phyloP scores from a whole-genome alignment of 305 asterid genomes.

The Solanum hybrid region DNA sequence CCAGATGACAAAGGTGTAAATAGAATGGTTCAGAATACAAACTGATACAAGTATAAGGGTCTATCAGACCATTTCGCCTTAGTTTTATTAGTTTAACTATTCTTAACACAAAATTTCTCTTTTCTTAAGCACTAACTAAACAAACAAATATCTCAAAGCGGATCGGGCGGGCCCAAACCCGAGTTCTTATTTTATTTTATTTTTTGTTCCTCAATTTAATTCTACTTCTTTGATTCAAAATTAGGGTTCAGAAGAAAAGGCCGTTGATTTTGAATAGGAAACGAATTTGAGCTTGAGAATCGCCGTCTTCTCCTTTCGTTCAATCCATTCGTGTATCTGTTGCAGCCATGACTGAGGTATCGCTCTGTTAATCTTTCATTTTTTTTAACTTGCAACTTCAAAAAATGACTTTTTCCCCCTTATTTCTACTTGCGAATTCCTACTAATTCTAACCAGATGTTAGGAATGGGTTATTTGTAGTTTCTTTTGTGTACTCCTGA shows the following conservation, averaged over 20 bases:
- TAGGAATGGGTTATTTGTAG: background rate
- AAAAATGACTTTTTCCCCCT: background rate
- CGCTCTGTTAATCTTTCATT: background rate
- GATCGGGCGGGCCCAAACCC: background rate
- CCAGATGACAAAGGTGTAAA: no score
- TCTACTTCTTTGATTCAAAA: background rate
- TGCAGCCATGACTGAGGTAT: slow-evolving; percentile 80
- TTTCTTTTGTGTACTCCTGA: background rate
- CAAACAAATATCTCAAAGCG: background rate
- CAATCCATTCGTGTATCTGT: slow-evolving; percentile 4
- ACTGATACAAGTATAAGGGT: no score
- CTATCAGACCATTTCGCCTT: no score
- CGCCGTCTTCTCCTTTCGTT: background rate
- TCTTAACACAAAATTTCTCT: background rate
- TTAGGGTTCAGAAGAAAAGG: background rate
- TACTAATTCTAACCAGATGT: background rate
- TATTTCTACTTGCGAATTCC: background rate
- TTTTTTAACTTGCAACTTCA: background rate
- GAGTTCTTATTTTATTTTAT: background rate
- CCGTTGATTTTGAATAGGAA: background rate
- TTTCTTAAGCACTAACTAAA: background rate
- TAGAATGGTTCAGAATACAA: no score
- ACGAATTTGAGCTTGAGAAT: background rate
- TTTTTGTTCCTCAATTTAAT: background rate
- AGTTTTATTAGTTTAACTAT: no score